Conservation (phyloP, 2,329 filamentous ascomycete species). For the Penicillium sclerotiorum region DNA sequence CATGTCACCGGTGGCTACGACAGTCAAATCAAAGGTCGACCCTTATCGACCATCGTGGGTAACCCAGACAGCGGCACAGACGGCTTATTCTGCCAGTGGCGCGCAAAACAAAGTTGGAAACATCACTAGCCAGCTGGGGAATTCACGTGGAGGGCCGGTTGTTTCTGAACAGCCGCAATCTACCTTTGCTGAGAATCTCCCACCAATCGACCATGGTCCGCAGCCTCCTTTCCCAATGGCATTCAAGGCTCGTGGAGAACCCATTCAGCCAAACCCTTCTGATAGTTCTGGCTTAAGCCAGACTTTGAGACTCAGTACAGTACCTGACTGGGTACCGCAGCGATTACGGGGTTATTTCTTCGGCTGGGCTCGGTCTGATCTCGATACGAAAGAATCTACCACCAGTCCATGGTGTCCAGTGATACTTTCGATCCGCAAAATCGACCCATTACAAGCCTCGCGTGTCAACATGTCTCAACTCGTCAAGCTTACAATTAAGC, state of each 20-base stretch:
- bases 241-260: slow-evolving; percentile 26
- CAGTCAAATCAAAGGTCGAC: slow-evolving; percentile 29
- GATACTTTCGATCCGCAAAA: slow-evolving; percentile 54
- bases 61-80: slow-evolving; percentile 34
- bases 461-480: slow-evolving; percentile 52
- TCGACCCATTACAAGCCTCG: slow-evolving; percentile 52
- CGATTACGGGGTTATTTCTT: slow-evolving; percentile 65
- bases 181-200: slow-evolving; percentile 30
- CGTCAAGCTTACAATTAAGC: slow-evolving; percentile 52
- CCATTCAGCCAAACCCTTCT: slow-evolving; percentile 32
- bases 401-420: slow-evolving; percentile 59
- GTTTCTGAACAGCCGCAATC: too few relatives aligned
- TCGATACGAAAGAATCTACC: slow-evolving; percentile 35
- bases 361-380: slow-evolving; percentile 59
- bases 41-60: slow-evolving; percentile 33
- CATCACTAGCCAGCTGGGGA: slow-evolving; percentile 43
- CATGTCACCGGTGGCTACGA: slow-evolving; percentile 26
- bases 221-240: slow-evolving; percentile 34
- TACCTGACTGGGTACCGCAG: slow-evolving; percentile 57
- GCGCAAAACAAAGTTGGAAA: slow-evolving; percentile 26
- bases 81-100: slow-evolving; percentile 37
- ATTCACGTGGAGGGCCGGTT: slow-evolving; percentile 34
- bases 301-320: slow-evolving; percentile 57
- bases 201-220: slow-evolving; percentile 33
- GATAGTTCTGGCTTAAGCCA: slow-evolving; percentile 55